Evolutionary conservation across 2,329 filamentous ascomycete species (phyloP).

Genomic region (Epichloe typhina): DNA sequence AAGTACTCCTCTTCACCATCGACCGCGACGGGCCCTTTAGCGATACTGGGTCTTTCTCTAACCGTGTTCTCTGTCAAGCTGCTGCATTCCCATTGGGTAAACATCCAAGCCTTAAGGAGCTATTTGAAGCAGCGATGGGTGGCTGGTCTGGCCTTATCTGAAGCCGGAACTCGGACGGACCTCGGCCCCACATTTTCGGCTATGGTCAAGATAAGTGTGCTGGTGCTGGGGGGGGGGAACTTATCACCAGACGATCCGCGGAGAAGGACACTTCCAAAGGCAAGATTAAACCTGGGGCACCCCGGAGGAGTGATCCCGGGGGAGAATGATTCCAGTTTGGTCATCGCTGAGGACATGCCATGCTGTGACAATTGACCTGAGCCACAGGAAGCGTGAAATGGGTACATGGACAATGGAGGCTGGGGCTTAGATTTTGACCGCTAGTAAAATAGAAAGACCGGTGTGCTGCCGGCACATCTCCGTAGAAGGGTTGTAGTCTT

Average conservation of each 20-base stretch:
- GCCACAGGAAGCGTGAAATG: not conserved
- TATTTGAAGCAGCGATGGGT: not conserved
- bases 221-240: not conserved
- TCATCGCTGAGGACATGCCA: too few species aligned
- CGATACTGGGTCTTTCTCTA: not conserved
- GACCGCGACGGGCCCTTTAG: not conserved
- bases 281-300: not conserved
- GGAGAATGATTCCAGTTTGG: not conserved
- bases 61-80: not conserved
- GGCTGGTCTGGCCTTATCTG: constrained; percentile 5
- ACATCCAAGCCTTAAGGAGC: not conserved
- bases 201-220: not conserved
- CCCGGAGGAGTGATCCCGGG: not conserved
- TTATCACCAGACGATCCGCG: constrained; percentile 3
- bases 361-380: not conserved
- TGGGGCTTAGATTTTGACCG: too few species aligned
- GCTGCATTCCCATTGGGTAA: not conserved
- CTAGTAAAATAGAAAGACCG: too few species aligned
- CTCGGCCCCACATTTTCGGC: not conserved
- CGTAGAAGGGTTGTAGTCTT: too few species aligned
- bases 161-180: not conserved
- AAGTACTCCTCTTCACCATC: too few species aligned
- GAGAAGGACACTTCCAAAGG: constrained; percentile 1
- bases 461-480: too few species aligned
- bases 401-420: not conserved